A percentile compares a stretch with the other conserved stretches of the same genome.
Evolutionary conservation across 2,329 filamentous ascomycete species (phyloP).

Genomic region (Penicillium sp.): DNA sequence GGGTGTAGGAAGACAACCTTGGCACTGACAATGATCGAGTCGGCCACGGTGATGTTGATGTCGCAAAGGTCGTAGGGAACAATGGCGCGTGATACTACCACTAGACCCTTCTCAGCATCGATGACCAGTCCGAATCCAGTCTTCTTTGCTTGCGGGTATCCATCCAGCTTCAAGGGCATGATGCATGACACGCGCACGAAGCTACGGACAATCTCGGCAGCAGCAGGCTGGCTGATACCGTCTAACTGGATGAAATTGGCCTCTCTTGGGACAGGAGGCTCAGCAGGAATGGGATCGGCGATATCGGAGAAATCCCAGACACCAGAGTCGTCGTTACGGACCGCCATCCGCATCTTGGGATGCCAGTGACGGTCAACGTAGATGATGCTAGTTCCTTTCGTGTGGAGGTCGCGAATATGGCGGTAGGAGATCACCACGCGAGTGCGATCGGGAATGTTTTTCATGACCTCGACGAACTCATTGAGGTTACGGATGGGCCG

Average conservation of each 20-base stretch:
- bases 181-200: constrained; percentile 91
- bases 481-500: constrained; percentile 85
- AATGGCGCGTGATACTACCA: constrained; percentile 89
- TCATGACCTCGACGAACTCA: constrained; percentile 88
- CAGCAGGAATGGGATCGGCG: constrained; percentile 73
- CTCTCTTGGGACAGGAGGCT: constrained; percentile 69
- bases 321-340: constrained; percentile 84
- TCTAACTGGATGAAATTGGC: constrained; percentile 91
- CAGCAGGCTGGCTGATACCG: constrained; percentile 81
- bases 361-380: constrained; percentile 96
- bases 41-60: constrained; percentile 92
- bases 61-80: constrained; percentile 97
- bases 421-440: constrained; percentile 94
- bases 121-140: constrained; percentile 97
- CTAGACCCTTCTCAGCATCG: constrained; percentile 91
- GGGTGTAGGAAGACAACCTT: constrained; percentile 96
- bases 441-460: constrained; percentile 74
- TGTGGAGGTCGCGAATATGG: constrained; percentile 91
- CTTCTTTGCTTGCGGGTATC: constrained; percentile 92
- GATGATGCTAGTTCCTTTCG: constrained; percentile 86
- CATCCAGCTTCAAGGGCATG: constrained; percentile 94
- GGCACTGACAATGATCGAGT: constrained; percentile 90
- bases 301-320: constrained; percentile 94
- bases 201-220: constrained; percentile 89
- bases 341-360: constrained; percentile 86